Conservation (phyloP, 148 eudicot species). For the Diospyros lotus region DNA sequence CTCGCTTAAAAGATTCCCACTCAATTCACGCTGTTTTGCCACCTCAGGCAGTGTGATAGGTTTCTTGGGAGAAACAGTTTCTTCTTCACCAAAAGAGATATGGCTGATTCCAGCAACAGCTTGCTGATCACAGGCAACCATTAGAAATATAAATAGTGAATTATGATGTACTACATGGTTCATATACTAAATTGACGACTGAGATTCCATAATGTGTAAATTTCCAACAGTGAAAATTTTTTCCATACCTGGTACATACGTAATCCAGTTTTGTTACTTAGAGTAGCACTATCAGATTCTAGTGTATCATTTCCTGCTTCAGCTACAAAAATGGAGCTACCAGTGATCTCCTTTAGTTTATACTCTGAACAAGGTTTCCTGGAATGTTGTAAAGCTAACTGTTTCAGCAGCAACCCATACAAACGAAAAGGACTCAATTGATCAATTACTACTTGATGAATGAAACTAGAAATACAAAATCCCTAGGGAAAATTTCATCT, state of each 20-base stretch:
- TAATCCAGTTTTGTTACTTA: slow-evolving; percentile 50
- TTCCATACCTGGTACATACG: slow-evolving; percentile 59
- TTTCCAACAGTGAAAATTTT: background rate
- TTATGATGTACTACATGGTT: background rate
- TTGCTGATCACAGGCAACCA: slow-evolving; percentile 36
- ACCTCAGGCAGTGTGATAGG: slow-evolving; percentile 53
- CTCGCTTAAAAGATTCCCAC: slow-evolving; percentile 47
- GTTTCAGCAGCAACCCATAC: background rate
- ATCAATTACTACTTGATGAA: background rate
- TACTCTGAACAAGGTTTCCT: too few species aligned
- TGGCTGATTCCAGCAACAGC: slow-evolving; percentile 61
- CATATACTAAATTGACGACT: background rate
- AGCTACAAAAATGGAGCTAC: too few species aligned
- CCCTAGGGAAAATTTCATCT: too few species aligned
- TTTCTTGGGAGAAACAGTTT: slow-evolving; percentile 51
- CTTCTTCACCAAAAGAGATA: slow-evolving; percentile 64
- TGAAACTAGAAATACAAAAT: too few species aligned
- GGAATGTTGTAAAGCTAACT: slow-evolving; percentile 4
- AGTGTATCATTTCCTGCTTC: slow-evolving; percentile 31
- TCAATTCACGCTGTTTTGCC: slow-evolving; percentile 71
- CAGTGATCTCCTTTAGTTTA: too few species aligned
- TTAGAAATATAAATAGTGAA: background rate
- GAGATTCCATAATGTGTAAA: background rate
- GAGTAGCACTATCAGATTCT: slow-evolving; percentile 36
- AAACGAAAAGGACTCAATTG: background rate